Base-by-base conservation (phyloP, 192 early-diverging fungal genomes). In the Lunasporangiospora selenospora region DNA sequence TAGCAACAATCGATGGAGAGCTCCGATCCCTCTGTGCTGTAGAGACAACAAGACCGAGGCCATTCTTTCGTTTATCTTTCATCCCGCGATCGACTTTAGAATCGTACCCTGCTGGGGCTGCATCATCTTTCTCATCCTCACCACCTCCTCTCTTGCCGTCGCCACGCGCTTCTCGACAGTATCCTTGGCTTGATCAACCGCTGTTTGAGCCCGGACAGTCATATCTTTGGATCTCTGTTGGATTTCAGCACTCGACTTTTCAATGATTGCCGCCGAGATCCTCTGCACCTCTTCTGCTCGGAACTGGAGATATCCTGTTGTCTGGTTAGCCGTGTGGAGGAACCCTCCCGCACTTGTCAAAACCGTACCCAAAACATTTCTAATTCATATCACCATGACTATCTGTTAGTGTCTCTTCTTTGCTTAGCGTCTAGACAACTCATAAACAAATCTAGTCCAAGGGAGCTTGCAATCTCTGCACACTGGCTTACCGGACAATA, bases 341-440 rank as follows among this genome's bases (percentile, higher is more conserved):
- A 85, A 76, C 12, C 81, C 82, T 18, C 84, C 84, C 8, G 78
- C 77, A 3, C 73, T 67, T 9, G 73, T 81, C 31, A 85, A 18
- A 3, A 85, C 40, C 40, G 81, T 76, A 23, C 84, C 84, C 44
- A 85, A 58, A 3, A 81, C 45, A 6, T 73, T 73, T 30, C 69
- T 71, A 34, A 32, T 46, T n/a, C n/a, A n/a, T n/a, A n/a, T n/a
- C n/a, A n/a, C n/a, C n/a, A n/a, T n/a, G n/a, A n/a, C n/a, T n/a
- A n/a, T n/a, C n/a, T n/a, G n/a, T n/a, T n/a, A n/a, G n/a, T n/a
- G n/a, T n/a, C n/a, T n/a, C n/a, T n/a, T n/a, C n/a, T n/a, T n/a
- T n/a, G n/a, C n/a, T n/a, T n/a, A n/a, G n/a, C n/a, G n/a, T n/a
- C n/a, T n/a, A n/a, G n/a, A n/a, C n/a, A n/a, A n/a, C n/a, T n/a